phyloP scores from a whole-genome alignment of 495 filamentous ascomycete species.

The Talaromyces liani region DNA sequence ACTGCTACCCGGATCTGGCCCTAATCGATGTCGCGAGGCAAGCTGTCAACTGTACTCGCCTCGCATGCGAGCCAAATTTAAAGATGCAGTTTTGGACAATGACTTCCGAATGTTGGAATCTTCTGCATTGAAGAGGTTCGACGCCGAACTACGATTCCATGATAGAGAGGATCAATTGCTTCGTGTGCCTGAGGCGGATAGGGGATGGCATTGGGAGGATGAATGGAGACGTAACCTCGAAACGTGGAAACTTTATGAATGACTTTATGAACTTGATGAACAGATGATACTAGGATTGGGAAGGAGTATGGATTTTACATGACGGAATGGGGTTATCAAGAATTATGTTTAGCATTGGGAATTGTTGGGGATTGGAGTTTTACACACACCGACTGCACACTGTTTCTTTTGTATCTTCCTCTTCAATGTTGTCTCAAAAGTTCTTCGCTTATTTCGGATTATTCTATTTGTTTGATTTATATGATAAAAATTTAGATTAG shows the following conservation, averaged over 20 bases:
- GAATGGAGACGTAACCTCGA: slow-evolving; percentile 40
- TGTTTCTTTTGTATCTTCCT: slow-evolving; percentile 1
- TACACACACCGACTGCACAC: neutral
- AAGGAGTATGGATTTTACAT: neutral
- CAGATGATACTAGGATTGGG: neutral
- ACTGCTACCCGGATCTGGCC: slow-evolving; percentile 36
- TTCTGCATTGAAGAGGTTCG: slow-evolving; percentile 29
- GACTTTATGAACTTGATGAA: slow-evolving; percentile 9
- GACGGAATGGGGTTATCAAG: neutral
- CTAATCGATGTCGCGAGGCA: slow-evolving; percentile 38
- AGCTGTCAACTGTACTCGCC: slow-evolving; percentile 69
- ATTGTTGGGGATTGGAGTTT: neutral
- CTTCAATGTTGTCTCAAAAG: neutral
- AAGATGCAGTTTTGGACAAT: slow-evolving; percentile 46
- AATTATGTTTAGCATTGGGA: neutral
- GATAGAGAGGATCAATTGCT: slow-evolving; percentile 35
- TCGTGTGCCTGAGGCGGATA: slow-evolving; percentile 25
- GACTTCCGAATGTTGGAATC: slow-evolving; percentile 46
- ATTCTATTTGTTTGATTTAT: neutral
- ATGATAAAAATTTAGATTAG: neutral
- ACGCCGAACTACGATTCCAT: slow-evolving; percentile 38
- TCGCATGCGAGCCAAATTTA: slow-evolving; percentile 63
- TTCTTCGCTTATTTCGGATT: neutral
- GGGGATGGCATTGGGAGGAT: slow-evolving; percentile 37
- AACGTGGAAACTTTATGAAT: slow-evolving; percentile 52